Evolutionary conservation across 148 eudicot species (phyloP), one percentile per base, ranked within the genome.

Genomic region (Vaccinium myrtillus): DNA sequence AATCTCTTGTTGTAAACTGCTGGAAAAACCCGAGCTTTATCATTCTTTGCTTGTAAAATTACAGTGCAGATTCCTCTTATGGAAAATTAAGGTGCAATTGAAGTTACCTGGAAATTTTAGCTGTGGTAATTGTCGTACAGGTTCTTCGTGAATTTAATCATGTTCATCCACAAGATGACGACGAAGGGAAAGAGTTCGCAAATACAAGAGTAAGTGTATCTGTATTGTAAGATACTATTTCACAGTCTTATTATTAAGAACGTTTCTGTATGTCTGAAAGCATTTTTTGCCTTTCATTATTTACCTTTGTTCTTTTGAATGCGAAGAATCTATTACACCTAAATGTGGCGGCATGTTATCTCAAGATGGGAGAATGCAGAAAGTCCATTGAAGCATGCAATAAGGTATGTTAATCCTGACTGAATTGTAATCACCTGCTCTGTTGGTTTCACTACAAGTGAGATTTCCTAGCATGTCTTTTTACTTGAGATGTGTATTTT

Each of bases 91-190:
- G 80, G 15, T 80, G 16, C 12, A 43, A 59, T 53, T 56, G 46
- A 53, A 71, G 70, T 46, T 84, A 25, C 13, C 18, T 0, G 39
- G 79, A 55, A 18, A 36, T 16, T 2, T 79, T n/a, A 84, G 13
- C 50, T 12, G 36, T 70, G 27, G 71, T 27, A 56, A 39, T 85
- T 78, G 14, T 53, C 63, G 71, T 90, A 83, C 94, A 97, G 99
- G 91, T 97, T 89, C 97, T 97, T 87, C 93, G 98, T 56, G 99
- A 97, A 77, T 97, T 97, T 84, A 97, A 97, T 88, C 98, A 97
- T 89, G 99, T 97, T 81, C 93, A 97, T 90, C 98, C 98, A 67
- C 98, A 92, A 82, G 93, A 93, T 87, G 99, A 97, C 61, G 96
- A 93, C 51, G 98, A 97, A 77, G 99, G 99, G 78, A 97, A 94